These are phyloP conservation scores for Leccinum variicolor DNA, from an alignment of 768 basidiomycete species.

Conservation along the genomic window DNA sequence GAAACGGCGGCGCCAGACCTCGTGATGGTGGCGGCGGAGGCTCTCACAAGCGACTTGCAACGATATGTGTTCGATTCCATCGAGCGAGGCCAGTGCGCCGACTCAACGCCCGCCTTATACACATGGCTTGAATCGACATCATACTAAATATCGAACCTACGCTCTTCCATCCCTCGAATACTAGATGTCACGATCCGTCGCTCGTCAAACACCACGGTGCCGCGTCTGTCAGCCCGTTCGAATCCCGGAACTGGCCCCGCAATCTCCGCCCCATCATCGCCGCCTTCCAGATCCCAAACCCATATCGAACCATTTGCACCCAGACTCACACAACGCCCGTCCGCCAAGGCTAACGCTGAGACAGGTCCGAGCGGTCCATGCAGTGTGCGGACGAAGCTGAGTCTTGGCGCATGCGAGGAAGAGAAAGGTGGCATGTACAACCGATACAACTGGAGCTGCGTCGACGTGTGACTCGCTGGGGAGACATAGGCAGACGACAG, in stretches of 20 bases:
- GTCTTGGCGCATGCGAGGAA: slow-evolving; percentile 54
- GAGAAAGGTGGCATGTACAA: slow-evolving; percentile 54
- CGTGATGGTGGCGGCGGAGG: not conserved
- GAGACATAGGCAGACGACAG: slow-evolving; percentile 28
- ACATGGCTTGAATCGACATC: not conserved
- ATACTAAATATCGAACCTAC: slow-evolving; percentile 33
- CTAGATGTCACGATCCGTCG: slow-evolving; percentile 58
- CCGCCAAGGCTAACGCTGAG: slow-evolving; percentile 66
- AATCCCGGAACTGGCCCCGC: slow-evolving; percentile 34
- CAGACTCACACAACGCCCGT: slow-evolving; percentile 79
- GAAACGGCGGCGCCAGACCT: not conserved
- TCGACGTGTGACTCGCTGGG: slow-evolving; percentile 43
- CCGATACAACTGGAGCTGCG: slow-evolving; percentile 71
- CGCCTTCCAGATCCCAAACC: slow-evolving; percentile 83
- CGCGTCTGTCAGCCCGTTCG: slow-evolving; percentile 21
- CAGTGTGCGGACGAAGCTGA: slow-evolving; percentile 68
- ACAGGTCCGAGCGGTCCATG: slow-evolving; percentile 69
- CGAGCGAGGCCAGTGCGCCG: not conserved
- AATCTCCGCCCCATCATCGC: slow-evolving; percentile 36
- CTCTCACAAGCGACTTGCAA: not conserved
- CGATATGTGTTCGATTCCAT: not conserved
- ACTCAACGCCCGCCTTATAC: not conserved
- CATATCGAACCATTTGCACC: slow-evolving; percentile 70
- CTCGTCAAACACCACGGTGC: slow-evolving; percentile 69
- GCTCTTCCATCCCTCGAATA: slow-evolving; percentile 30